These are phyloP conservation scores for Alternaria panax DNA, from an alignment of 2,329 filamentous ascomycete genomes.

Conservation along the genomic window DNA sequence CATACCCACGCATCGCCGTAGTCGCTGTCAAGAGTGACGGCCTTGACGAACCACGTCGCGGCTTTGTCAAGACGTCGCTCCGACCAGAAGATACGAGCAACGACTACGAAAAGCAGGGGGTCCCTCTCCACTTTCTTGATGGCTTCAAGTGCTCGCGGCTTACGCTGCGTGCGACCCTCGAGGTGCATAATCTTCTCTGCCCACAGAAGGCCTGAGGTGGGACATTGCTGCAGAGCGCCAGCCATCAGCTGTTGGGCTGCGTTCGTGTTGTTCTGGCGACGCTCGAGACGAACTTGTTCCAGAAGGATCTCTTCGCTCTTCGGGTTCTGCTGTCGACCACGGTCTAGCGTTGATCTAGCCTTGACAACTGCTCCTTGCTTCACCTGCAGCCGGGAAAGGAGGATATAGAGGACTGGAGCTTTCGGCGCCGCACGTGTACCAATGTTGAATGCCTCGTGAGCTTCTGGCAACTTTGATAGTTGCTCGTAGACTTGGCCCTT, in stretches of 20 bases:
- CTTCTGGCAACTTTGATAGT: constrained; percentile 78
- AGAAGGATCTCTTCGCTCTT: constrained; percentile 87
- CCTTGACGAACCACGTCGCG: constrained; percentile 97
- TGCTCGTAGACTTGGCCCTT: constrained; percentile 97
- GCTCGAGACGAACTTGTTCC: constrained; percentile 92
- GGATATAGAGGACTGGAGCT: constrained; percentile 86
- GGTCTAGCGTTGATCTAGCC: constrained; percentile 90
- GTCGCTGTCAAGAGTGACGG: constrained; percentile 85
- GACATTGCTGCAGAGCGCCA: constrained; percentile 88
- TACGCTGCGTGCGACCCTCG: constrained; percentile 88
- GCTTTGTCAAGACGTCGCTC: constrained; percentile 93
- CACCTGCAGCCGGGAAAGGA: constrained; percentile 89
- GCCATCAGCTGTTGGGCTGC: constrained; percentile 95
- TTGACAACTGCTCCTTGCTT: constrained; percentile 83
- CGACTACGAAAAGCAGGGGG: constrained; percentile 84
- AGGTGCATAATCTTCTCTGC: constrained; percentile 95
- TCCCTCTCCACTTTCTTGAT: constrained; percentile 98
- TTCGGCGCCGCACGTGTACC: constrained; percentile 87
- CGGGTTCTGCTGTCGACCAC: constrained; percentile 85
- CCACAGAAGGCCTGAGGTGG: constrained; percentile 87
- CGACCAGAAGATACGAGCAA: constrained; percentile 94
- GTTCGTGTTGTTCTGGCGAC: constrained; percentile 79
- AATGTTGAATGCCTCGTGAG: constrained; percentile 86
- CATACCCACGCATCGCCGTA: constrained; percentile 95
- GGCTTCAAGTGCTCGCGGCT: constrained; percentile 87